These are phyloP conservation scores for Canariomyces notabilis DNA, from an alignment of 2,329 filamentous ascomycete species.

Conservation along the genomic window DNA sequence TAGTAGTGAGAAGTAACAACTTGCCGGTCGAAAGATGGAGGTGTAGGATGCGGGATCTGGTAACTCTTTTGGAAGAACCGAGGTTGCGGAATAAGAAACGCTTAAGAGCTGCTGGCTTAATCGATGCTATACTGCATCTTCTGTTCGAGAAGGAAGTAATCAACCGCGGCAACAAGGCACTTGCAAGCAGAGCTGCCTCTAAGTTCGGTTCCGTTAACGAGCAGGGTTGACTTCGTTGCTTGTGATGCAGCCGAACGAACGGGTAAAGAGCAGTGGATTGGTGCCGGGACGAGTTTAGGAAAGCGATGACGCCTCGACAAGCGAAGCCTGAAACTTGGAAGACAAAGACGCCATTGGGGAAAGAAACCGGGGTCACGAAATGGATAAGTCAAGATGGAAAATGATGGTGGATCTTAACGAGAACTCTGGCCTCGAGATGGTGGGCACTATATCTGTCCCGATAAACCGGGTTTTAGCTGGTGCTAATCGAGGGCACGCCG, in stretches of 20 bases:
- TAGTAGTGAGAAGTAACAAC: not conserved
- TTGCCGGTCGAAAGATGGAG: not conserved
- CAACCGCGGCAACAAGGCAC: not conserved
- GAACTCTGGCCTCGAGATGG: not conserved
- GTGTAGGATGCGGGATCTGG: not conserved
- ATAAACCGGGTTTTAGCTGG: not conserved
- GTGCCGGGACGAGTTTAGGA: not conserved
- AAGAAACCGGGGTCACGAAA: not conserved
- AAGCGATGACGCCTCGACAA: not conserved
- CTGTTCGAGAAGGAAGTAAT: not conserved
- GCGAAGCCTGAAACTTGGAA: not conserved
- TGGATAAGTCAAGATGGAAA: constrained; percentile 3
- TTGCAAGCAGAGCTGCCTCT: not conserved
- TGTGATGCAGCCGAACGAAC: not conserved
- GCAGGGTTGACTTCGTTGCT: not conserved
- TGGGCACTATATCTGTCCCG: not conserved
- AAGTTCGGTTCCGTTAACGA: not conserved
- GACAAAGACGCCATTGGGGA: constrained; percentile 4
- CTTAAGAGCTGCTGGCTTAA: not conserved
- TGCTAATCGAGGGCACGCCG: not conserved
- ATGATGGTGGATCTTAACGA: not conserved
- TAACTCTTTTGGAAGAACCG: not conserved
- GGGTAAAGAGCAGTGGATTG: too few species aligned
- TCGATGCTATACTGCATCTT: not conserved
- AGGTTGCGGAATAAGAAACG: not conserved